These are phyloP conservation scores for Tolypocladium capitatum DNA, from an alignment of 2,329 filamentous ascomycete genomes.

Conservation along the genomic window DNA sequence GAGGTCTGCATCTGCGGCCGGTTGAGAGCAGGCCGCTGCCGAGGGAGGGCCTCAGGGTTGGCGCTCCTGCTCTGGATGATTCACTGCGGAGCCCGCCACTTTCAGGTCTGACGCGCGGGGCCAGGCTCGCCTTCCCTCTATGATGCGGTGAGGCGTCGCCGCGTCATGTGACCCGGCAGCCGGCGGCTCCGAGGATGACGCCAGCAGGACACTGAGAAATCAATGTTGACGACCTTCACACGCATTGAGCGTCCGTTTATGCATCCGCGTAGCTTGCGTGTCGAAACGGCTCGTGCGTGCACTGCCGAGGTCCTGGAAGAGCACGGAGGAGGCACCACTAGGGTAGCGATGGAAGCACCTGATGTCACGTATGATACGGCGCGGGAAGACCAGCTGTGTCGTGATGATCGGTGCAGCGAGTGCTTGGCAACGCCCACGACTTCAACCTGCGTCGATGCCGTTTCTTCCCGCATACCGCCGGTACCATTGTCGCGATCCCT, in stretches of 20 bases:
- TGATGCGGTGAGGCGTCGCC: slow-evolving; percentile 1
- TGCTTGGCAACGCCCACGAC: background rate
- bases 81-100: background rate
- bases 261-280: background rate
- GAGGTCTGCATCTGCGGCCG: background rate
- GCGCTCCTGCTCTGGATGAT: background rate
- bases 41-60: background rate
- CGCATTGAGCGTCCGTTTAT: background rate
- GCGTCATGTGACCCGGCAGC: slow-evolving; percentile 1
- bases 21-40: background rate
- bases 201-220: background rate
- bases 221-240: background rate
- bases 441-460: background rate
- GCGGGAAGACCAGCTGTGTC: background rate
- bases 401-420: background rate
- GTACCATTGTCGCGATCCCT: too few species aligned
- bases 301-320: too few species aligned
- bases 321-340: too few species aligned
- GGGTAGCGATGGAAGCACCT: too few species aligned
- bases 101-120: background rate
- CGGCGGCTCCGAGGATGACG: background rate
- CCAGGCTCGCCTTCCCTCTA: too few species aligned
- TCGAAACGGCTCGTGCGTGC: too few species aligned
- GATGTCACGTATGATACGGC: too few species aligned
- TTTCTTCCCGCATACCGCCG: background rate